phyloP scores from a whole-genome alignment of 805 yeast genomes.

The Metschnikowia baotianmanensis region DNA sequence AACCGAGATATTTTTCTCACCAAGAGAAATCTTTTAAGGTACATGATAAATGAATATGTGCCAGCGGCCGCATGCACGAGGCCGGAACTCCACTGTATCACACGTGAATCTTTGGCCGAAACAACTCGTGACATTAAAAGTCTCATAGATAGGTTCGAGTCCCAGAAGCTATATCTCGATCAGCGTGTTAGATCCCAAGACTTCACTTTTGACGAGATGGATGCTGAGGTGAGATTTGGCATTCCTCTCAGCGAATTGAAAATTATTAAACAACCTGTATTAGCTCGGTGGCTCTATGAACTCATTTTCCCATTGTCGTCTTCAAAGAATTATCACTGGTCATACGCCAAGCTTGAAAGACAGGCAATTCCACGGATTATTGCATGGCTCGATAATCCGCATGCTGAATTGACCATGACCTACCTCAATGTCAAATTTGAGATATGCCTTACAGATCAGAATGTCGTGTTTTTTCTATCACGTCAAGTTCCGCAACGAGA shows the following conservation, averaged over 20 bases:
- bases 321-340: conserved; percentile 37
- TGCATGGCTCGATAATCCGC: conserved; percentile 4
- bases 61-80: conserved; percentile 19
- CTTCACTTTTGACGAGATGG: not conserved
- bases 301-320: conserved; percentile 29
- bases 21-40: conserved; percentile 54
- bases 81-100: conserved; percentile 6
- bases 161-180: conserved; percentile 1
- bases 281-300: conserved; percentile 32
- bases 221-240: not conserved
- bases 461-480: conserved; percentile 2
- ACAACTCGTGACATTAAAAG: conserved; percentile 11
- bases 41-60: conserved; percentile 25
- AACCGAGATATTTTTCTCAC: conserved; percentile 56
- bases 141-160: conserved; percentile 7
- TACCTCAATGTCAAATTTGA: conserved; percentile 13
- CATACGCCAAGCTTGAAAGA: conserved; percentile 37
- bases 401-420: conserved; percentile 1
- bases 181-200: not conserved
- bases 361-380: conserved; percentile 28
- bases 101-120: conserved; percentile 12
- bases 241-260: not conserved
- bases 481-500: conserved; percentile 10
- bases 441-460: not conserved
- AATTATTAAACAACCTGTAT: conserved; percentile 8